phyloP scores from a whole-genome alignment of 2,329 filamentous ascomycete species.

The Alternaria hordeiaustralica region DNA sequence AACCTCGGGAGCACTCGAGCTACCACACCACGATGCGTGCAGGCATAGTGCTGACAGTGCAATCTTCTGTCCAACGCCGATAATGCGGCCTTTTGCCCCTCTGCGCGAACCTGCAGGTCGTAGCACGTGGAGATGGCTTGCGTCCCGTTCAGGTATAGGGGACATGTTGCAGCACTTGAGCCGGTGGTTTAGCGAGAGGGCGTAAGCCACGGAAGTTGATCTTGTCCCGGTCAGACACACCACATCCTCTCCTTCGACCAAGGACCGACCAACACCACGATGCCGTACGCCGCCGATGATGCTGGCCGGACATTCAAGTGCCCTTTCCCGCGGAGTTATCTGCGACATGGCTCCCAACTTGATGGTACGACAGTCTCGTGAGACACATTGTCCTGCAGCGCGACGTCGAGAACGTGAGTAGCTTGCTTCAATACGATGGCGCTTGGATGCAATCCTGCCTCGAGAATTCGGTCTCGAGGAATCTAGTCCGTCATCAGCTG shows the following conservation, averaged over 20 bases:
- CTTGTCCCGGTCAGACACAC: not conserved
- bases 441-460: not conserved
- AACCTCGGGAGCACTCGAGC: not conserved
- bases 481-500: not conserved
- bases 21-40: not conserved
- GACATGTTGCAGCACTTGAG: not conserved
- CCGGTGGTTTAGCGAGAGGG: not conserved
- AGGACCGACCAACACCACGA: not conserved
- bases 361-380: not conserved
- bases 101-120: not conserved
- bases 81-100: not conserved
- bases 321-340: not conserved
- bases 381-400: not conserved
- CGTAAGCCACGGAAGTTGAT: not conserved
- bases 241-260: not conserved
- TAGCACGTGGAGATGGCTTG: not conserved
- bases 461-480: not conserved
- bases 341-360: not conserved
- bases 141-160: not conserved
- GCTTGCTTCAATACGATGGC: not conserved
- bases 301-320: not conserved
- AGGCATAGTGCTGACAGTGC: not conserved
- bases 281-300: not conserved
- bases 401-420: not conserved
- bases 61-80: not conserved